phyloP scores from a whole-genome alignment of 2,329 filamentous ascomycete genomes.

The Calcarisporium arbuscula region DNA sequence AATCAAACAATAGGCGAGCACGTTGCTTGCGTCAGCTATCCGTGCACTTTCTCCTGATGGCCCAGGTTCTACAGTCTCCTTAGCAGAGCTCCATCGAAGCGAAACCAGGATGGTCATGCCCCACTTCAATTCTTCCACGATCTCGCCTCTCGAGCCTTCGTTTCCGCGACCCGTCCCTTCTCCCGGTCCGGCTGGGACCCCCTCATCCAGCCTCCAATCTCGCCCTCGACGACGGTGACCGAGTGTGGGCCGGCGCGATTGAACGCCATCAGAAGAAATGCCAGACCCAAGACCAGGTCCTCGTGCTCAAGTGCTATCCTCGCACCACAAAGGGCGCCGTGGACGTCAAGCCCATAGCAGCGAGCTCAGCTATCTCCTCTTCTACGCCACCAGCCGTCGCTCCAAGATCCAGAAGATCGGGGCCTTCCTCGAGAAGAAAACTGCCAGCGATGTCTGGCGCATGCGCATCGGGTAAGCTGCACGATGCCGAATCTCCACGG shows the following conservation, averaged over 20 bases:
- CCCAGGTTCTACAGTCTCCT: neutral
- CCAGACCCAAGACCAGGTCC: slow-evolving; percentile 93
- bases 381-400: slow-evolving; percentile 89
- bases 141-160: slow-evolving; percentile 1
- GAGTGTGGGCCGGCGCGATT: slow-evolving; percentile 34
- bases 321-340: slow-evolving; percentile 84
- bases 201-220: neutral
- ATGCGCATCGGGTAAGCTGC: slow-evolving; percentile 69
- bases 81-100: neutral
- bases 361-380: slow-evolving; percentile 93
- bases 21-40: too few relatives aligned
- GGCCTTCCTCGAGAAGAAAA: slow-evolving; percentile 90
- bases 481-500: neutral
- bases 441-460: slow-evolving; percentile 84
- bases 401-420: slow-evolving; percentile 97
- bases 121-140: neutral
- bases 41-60: too few relatives aligned
- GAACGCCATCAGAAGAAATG: slow-evolving; percentile 60
- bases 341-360: slow-evolving; percentile 90
- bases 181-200: slow-evolving; percentile 1
- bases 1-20: too few relatives aligned
- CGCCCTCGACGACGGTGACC: slow-evolving; percentile 3
- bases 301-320: slow-evolving; percentile 94
- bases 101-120: too few relatives aligned
- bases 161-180: neutral